Percentiles rank a stretch among this genome's conserved stretches.
Evolutionary conservation across 1,284 basidiomycete species (phyloP).

Genomic region (Rhodotorula glutinis): DNA sequence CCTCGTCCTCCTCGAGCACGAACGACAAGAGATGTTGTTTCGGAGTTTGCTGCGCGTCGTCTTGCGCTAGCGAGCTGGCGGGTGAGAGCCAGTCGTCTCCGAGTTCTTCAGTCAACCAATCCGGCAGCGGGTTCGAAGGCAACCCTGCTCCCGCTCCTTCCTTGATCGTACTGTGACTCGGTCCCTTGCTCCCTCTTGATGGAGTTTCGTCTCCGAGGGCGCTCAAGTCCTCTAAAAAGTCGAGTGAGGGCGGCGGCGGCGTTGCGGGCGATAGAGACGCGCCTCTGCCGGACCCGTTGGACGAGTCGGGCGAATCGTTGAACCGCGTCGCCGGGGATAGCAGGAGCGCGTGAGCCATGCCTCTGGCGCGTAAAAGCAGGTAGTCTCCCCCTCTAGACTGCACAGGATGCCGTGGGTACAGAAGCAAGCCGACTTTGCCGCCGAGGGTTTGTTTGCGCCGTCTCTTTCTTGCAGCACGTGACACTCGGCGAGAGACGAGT

Average conservation of each 20-base stretch:
- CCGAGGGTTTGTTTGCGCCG: too few species aligned
- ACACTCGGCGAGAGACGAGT: too few species aligned
- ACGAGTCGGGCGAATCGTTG: slow-evolving; percentile 12
- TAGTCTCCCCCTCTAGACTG: too few species aligned
- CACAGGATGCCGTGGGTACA: too few species aligned
- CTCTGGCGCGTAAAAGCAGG: too few species aligned
- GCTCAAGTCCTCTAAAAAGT: slow-evolving; percentile 13
- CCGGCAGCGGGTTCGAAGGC: background rate
- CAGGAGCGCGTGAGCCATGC: slow-evolving; percentile 5
- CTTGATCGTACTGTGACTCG: background rate
- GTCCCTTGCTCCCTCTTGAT: background rate
- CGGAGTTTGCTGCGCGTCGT: too few species aligned
- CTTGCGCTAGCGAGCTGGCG: too few species aligned
- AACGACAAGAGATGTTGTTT: background rate
- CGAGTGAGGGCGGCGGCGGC: slow-evolving; percentile 26
- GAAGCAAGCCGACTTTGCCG: too few species aligned
- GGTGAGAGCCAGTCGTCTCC: slow-evolving; percentile 5
- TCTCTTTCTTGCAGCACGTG: too few species aligned
- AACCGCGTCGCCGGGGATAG: slow-evolving; percentile 8
- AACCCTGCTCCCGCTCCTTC: background rate
- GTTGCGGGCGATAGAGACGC: slow-evolving; percentile 8
- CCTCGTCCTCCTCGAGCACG: background rate
- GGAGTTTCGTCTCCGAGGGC: background rate
- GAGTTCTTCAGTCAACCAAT: slow-evolving; percentile 6
- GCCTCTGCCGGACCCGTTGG: background rate